These are phyloP conservation scores for Symbiodinium natans DNA, from an alignment of 73 alveolate genomes.

Conservation along the genomic window DNA sequence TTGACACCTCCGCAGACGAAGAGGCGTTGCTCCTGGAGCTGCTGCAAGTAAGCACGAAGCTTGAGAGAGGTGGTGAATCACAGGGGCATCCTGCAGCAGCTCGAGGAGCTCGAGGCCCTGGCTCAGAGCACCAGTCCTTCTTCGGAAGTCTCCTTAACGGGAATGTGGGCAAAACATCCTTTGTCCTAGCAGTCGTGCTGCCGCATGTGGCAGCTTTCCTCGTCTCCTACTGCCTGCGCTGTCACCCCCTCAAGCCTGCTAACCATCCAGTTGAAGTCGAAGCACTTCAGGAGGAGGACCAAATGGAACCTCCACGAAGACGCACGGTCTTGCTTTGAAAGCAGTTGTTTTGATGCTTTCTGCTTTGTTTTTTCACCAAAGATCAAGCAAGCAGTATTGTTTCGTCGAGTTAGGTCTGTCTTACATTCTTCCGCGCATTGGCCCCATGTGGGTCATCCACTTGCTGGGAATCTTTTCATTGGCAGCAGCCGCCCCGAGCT, in stretches of 20 bases:
- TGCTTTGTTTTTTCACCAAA: too few relatives aligned
- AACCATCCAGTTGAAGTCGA: too few relatives aligned
- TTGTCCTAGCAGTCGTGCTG: background rate
- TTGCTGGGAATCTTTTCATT: slow-evolving; percentile 58
- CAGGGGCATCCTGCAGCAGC: background rate
- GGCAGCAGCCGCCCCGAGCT: slow-evolving; percentile 19
- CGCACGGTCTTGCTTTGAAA: background rate
- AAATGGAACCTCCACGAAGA: background rate
- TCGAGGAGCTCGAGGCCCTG: background rate
- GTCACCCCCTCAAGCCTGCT: background rate
- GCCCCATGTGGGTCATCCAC: slow-evolving; percentile 76
- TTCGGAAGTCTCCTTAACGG: background rate
- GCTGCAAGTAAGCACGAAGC: background rate
- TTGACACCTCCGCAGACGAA: background rate
- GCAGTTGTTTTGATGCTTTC: too few relatives aligned
- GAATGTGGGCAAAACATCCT: background rate
- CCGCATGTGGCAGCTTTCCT: background rate
- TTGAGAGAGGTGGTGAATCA: background rate
- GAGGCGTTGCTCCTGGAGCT: background rate
- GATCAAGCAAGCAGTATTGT: too few relatives aligned
- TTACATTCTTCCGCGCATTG: slow-evolving; percentile 14
- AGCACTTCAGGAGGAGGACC: background rate
- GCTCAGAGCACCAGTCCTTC: background rate
- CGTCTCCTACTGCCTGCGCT: background rate
- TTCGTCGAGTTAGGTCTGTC: too few relatives aligned